phyloP scores from a whole-genome alignment of 768 basidiomycete species.

The Gloeopeniophorella convolvens region DNA sequence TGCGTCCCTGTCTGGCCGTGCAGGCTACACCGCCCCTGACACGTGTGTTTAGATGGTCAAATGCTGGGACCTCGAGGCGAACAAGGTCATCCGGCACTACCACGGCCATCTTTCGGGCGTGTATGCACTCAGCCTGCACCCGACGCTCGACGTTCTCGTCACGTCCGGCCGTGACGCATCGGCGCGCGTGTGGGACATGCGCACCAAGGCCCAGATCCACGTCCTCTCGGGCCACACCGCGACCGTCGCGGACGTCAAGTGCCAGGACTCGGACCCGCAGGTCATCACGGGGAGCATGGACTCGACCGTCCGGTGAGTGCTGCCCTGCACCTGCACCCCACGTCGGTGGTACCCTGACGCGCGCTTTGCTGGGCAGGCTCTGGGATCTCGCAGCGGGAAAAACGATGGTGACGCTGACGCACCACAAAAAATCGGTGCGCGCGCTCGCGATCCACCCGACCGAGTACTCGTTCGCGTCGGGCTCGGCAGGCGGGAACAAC shows the following conservation, averaged over 20 bases:
- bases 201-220: conserved; percentile 93
- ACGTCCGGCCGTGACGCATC: conserved; percentile 95
- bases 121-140: conserved; percentile 89
- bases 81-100: conserved; percentile 98
- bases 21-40: background rate
- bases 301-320: conserved; percentile 76
- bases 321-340: background rate
- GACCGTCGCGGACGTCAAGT: conserved; percentile 93
- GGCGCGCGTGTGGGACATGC: conserved; percentile 99
- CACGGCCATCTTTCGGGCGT: conserved; percentile 98
- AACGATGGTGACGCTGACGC: conserved; percentile 93
- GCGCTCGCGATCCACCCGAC: conserved; percentile 92
- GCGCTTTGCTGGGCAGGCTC: conserved; percentile 41
- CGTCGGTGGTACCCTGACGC: background rate
- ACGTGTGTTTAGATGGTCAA: conserved; percentile 80
- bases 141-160: conserved; percentile 91
- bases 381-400: conserved; percentile 99
- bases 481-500: conserved; percentile 97
- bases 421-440: conserved; percentile 98
- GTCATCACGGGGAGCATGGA: conserved; percentile 99
- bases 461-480: conserved; percentile 94
- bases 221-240: conserved; percentile 90
- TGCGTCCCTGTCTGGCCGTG: conserved; percentile 28
- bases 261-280: conserved; percentile 96
- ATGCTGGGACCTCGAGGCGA: conserved; percentile 98